Conservation (phyloP, 2,329 filamentous ascomycete genomes). For the Fusarium aywerte region DNA sequence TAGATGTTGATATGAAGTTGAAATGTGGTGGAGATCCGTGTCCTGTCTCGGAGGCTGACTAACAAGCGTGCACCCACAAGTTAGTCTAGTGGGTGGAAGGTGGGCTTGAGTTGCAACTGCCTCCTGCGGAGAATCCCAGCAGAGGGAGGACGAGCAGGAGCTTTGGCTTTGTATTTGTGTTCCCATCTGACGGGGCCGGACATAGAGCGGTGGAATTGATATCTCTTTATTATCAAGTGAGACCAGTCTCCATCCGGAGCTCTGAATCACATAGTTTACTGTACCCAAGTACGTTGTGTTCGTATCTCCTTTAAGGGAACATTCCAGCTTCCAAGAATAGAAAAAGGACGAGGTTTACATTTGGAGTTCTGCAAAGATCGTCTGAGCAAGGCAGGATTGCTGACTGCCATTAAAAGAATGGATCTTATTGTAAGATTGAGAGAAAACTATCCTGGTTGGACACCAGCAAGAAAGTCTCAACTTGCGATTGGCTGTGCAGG, state of each 20-base stretch:
- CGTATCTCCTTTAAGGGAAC: neutral
- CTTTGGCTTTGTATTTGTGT: neutral
- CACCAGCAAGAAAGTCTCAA: neutral
- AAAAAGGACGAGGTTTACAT: neutral
- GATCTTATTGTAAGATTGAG: neutral
- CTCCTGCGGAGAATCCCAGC: conserved; percentile 35
- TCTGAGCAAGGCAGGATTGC: conserved; percentile 1
- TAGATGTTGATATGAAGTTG: conserved; percentile 33
- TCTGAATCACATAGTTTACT: neutral
- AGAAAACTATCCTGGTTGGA: neutral
- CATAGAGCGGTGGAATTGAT: conserved; percentile 29
- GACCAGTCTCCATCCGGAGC: neutral
- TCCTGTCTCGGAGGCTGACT: conserved; percentile 31
- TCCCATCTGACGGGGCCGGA: conserved; percentile 1
- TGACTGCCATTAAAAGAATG: neutral
- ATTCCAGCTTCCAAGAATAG: neutral
- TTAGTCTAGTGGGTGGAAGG: conserved; percentile 12
- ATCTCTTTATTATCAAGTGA: neutral
- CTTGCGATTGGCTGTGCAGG: neutral
- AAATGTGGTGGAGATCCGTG: conserved; percentile 26
- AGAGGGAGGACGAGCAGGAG: neutral
- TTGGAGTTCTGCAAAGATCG: neutral
- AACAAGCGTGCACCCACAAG: conserved; percentile 21
- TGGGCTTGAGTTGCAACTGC: conserved; percentile 23
- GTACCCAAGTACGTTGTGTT: neutral